Conservation (phyloP, 2,329 filamentous ascomycete species). For the Colletotrichum tanaceti region DNA sequence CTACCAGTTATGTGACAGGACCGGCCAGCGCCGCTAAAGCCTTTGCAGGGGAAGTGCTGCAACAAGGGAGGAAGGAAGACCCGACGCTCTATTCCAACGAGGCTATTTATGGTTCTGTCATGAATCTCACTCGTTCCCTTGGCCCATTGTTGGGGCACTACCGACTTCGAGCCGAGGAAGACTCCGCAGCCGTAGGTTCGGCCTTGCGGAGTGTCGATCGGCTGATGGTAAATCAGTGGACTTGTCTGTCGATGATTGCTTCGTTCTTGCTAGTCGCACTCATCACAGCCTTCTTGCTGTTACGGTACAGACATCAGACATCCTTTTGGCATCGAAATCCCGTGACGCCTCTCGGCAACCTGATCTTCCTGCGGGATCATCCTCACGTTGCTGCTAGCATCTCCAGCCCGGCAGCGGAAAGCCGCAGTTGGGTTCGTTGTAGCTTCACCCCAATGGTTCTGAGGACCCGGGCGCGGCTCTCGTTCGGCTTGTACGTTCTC, state of each 20-base stretch:
- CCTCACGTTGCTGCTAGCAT: neutral
- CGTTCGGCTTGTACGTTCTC: neutral
- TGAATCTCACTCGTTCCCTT: slow-evolving; percentile 10
- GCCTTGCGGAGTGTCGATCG: neutral
- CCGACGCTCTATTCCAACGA: neutral
- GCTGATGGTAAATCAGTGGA: slow-evolving; percentile 15
- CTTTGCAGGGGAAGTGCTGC: neutral
- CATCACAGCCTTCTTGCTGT: neutral
- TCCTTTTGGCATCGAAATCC: slow-evolving; percentile 24
- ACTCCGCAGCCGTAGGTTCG: neutral
- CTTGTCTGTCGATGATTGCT: slow-evolving; percentile 20
- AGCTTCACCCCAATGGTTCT: slow-evolving; percentile 14
- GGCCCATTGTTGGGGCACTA: slow-evolving; percentile 13
- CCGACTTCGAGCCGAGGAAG: slow-evolving; percentile 5
- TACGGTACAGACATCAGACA: neutral
- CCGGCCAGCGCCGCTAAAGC: slow-evolving; percentile 1
- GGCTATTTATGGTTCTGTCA: slow-evolving; percentile 3
- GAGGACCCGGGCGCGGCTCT: neutral
- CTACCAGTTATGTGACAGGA: neutral
- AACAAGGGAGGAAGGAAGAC: neutral
- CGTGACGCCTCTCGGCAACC: slow-evolving; percentile 7
- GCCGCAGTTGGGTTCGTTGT: neutral
- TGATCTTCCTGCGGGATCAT: slow-evolving; percentile 13
- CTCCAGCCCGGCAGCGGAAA: neutral
- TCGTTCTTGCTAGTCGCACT: neutral